Conservation (phyloP, 148 eudicot genomes). For the Camellia granthamiana region DNA sequence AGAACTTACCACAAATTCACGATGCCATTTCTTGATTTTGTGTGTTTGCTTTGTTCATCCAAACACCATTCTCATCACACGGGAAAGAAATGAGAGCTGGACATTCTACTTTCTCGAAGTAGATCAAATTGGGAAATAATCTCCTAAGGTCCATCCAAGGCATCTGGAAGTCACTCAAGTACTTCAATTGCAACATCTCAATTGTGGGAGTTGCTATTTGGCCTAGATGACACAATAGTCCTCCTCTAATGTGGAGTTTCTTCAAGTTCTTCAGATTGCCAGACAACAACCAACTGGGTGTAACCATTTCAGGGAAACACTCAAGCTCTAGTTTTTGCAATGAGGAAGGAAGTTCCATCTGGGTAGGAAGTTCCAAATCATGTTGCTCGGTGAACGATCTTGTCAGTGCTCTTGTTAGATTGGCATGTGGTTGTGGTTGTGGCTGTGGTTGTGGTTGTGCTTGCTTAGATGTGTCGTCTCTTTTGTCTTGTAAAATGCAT, state of each 20-base stretch:
- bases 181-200: constrained; percentile 20
- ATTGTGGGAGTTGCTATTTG: constrained; percentile 22
- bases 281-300: constrained; percentile 24
- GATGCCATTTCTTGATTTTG: too few species aligned
- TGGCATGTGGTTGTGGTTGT: too few species aligned
- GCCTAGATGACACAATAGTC: constrained; percentile 25
- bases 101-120: constrained; percentile 30
- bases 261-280: constrained; percentile 16
- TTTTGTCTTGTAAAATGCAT: not conserved
- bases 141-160: not conserved
- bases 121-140: constrained; percentile 5
- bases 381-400: too few species aligned
- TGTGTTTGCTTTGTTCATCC: constrained; percentile 11
- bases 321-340: constrained; percentile 44
- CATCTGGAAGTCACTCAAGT: not conserved
- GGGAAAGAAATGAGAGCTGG: constrained; percentile 25
- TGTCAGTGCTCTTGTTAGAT: too few species aligned
- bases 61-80: constrained; percentile 26
- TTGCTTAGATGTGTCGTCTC: not conserved
- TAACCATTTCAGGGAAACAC: constrained; percentile 18
- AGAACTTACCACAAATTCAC: too few species aligned
- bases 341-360: constrained; percentile 9
- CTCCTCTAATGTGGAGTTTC: constrained; percentile 49
- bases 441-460: not conserved
- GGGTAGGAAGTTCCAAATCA: too few species aligned